phyloP scores from a whole-genome alignment of 768 basidiomycete genomes.

The Plicaturopsis crispa region DNA sequence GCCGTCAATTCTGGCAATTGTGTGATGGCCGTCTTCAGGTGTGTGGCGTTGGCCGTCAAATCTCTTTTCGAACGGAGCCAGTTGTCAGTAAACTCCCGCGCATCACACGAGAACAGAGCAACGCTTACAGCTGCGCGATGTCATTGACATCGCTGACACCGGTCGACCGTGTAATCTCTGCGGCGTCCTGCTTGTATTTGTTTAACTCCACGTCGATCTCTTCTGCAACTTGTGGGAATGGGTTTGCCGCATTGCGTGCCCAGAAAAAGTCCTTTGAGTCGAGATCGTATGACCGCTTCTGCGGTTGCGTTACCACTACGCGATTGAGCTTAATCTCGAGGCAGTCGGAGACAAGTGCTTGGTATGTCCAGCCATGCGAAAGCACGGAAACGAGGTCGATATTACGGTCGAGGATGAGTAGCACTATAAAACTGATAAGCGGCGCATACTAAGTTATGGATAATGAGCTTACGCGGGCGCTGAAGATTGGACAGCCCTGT shows the following conservation, averaged over 20 bases:
- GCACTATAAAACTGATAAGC: slow-evolving; percentile 42
- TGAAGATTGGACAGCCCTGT: slow-evolving; percentile 82
- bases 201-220: slow-evolving; percentile 91
- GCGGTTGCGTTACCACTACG: slow-evolving; percentile 75
- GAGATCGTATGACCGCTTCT: slow-evolving; percentile 84
- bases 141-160: slow-evolving; percentile 96
- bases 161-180: slow-evolving; percentile 92
- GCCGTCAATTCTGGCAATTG: slow-evolving; percentile 95
- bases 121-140: slow-evolving; percentile 80
- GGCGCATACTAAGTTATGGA: neutral
- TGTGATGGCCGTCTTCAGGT: slow-evolving; percentile 95
- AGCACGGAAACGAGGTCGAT: slow-evolving; percentile 90
- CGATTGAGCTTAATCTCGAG: slow-evolving; percentile 95
- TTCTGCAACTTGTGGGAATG: slow-evolving; percentile 97
- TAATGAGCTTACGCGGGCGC: slow-evolving; percentile 60
- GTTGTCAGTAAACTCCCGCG: slow-evolving; percentile 1
- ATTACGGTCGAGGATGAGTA: slow-evolving; percentile 92
- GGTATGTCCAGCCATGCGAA: slow-evolving; percentile 98
- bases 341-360: slow-evolving; percentile 95
- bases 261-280: slow-evolving; percentile 99
- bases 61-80: slow-evolving; percentile 41
- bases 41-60: slow-evolving; percentile 85
- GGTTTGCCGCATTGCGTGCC: slow-evolving; percentile 91
- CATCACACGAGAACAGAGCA: slow-evolving; percentile 1
- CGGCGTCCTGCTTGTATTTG: slow-evolving; percentile 92